These are phyloP conservation scores for Fusarium liriodendri DNA, from an alignment of 2,329 filamentous ascomycete genomes.

Conservation along the genomic window DNA sequence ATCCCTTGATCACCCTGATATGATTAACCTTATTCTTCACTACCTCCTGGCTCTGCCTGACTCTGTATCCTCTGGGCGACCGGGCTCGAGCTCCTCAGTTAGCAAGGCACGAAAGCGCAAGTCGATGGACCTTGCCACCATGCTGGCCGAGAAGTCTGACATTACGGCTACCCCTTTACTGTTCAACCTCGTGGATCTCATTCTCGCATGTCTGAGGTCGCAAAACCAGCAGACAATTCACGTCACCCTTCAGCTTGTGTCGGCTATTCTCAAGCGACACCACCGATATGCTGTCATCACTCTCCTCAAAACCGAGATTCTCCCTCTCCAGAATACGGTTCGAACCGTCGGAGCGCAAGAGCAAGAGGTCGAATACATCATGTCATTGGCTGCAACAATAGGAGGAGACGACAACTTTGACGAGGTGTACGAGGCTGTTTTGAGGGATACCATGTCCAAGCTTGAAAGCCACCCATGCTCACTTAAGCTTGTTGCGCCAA, in stretches of 20 bases:
- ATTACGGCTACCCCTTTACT: constrained; percentile 81
- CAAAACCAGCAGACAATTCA: constrained; percentile 89
- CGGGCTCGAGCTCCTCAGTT: constrained; percentile 61
- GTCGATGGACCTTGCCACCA: constrained; percentile 86
- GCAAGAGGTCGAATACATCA: constrained; percentile 78
- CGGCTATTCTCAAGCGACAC: constrained; percentile 86
- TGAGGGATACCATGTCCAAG: constrained; percentile 76
- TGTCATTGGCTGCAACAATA: constrained; percentile 74
- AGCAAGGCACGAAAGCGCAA: constrained; percentile 84
- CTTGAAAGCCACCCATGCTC: constrained; percentile 82
- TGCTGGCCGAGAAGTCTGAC: constrained; percentile 81
- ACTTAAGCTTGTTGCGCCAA: constrained; percentile 73
- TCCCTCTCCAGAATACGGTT: constrained; percentile 63
- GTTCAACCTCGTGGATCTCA: constrained; percentile 93
- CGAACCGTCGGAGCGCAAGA: constrained; percentile 81
- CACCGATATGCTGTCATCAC: constrained; percentile 87
- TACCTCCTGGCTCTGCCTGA: constrained; percentile 89
- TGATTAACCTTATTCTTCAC: constrained; percentile 92
- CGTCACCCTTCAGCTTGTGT: constrained; percentile 88
- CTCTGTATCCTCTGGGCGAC: constrained; percentile 48
- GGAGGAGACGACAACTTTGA: constrained; percentile 78
- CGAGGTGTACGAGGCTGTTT: constrained; percentile 76
- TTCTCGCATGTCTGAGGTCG: constrained; percentile 86
- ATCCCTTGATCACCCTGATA: constrained; percentile 89
- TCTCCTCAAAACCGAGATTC: constrained; percentile 74